Percentiles rank a stretch among this genome's conserved stretches.
These are phyloP conservation scores for Umbelopsis ramanniana DNA, from an alignment of 192 early-diverging fungal genomes.

Conservation along the genomic window DNA sequence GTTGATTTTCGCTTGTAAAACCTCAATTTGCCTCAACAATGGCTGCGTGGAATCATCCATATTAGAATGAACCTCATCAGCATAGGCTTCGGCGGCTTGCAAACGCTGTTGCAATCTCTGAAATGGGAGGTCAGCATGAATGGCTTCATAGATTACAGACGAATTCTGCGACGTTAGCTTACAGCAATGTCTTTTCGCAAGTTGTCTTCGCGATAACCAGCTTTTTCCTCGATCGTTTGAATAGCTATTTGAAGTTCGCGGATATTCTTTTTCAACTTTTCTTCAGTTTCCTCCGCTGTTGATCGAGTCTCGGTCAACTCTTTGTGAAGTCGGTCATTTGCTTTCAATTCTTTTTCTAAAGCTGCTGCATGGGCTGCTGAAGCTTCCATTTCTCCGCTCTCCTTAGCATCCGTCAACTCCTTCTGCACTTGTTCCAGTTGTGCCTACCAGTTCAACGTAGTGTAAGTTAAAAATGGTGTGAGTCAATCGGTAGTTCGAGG, in stretches of 20 bases:
- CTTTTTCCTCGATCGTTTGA: slow-evolving; percentile 44
- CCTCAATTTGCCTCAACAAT: slow-evolving; percentile 49
- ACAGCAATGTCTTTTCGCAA: slow-evolving; percentile 44
- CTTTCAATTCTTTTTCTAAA: slow-evolving; percentile 50
- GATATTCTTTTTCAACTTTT: slow-evolving; percentile 38
- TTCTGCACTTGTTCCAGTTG: slow-evolving; percentile 12
- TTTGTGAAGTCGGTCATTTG: slow-evolving; percentile 48
- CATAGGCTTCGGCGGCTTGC: slow-evolving; percentile 44
- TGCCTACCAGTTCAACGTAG: neutral
- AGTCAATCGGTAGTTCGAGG: too few relatives aligned
- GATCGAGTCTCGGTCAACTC: slow-evolving; percentile 41
- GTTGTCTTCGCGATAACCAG: slow-evolving; percentile 48
- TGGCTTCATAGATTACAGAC: neutral
- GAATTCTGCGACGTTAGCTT: neutral
- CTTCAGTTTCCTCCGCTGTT: slow-evolving; percentile 37
- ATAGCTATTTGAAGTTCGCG: slow-evolving; percentile 51
- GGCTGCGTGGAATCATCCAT: slow-evolving; percentile 51
- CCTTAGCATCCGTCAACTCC: neutral
- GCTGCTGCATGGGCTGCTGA: slow-evolving; percentile 45
- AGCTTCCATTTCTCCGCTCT: slow-evolving; percentile 22
- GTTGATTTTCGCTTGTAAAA: slow-evolving; percentile 47
- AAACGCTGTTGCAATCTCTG: slow-evolving; percentile 44
- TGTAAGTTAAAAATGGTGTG: neutral
- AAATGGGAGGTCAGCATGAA: neutral
- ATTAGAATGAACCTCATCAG: slow-evolving; percentile 41